Evolutionary conservation across 108 stramenopile species (phyloP).

Genomic region (Epithemia pelagica): DNA sequence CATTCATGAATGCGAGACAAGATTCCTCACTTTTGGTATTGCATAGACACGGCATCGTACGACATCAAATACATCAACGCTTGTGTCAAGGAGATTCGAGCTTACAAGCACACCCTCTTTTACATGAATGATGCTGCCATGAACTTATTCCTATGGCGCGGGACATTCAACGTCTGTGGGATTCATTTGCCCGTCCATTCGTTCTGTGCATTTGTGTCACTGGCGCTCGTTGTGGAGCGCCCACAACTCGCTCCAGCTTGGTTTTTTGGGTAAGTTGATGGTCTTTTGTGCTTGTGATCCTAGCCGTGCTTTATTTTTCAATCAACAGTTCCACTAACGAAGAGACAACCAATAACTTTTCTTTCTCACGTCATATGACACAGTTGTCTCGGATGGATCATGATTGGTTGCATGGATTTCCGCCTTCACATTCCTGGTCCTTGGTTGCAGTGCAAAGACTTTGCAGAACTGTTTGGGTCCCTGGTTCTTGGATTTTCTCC

Average conservation of each 20-base stretch:
- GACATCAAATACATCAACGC: conserved; percentile 51
- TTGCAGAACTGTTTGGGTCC: conserved; percentile 44
- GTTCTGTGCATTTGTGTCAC: conserved; percentile 36
- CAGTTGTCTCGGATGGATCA: too few species aligned
- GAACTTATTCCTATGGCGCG: conserved; percentile 62
- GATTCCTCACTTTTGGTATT: too few species aligned
- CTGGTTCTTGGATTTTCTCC: conserved; percentile 16
- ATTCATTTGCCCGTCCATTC: conserved; percentile 75
- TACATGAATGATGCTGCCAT: conserved; percentile 36
- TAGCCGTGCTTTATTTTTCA: too few species aligned
- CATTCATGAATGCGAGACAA: too few species aligned
- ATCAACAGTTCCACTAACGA: too few species aligned
- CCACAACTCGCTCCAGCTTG: conserved; percentile 52
- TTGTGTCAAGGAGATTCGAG: conserved; percentile 5
- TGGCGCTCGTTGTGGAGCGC: conserved; percentile 46
- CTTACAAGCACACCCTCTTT: neutral
- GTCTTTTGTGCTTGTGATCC: too few species aligned
- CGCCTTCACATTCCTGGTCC: conserved; percentile 61
- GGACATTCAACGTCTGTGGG: too few species aligned
- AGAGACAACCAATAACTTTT: too few species aligned
- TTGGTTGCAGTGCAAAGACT: conserved; percentile 54
- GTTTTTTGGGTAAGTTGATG: conserved; percentile 29
- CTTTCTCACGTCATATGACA: too few species aligned
- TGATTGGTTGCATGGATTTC: conserved; percentile 53
- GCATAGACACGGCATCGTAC: conserved; percentile 52